phyloP scores from a whole-genome alignment of 2,329 filamentous ascomycete species.

The Beauveria pseudobassiana region DNA sequence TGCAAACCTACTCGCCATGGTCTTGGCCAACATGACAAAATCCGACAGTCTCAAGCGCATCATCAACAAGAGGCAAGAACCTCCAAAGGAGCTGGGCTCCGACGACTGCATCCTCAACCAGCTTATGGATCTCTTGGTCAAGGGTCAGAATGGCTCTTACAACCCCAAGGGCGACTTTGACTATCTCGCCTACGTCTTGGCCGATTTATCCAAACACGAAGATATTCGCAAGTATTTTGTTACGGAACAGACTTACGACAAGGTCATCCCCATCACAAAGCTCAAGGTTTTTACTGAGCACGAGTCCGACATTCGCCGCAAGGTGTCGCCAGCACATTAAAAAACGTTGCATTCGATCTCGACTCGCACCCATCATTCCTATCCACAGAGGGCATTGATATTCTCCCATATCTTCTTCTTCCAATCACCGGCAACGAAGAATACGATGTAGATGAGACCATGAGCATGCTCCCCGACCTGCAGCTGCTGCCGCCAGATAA shows the following conservation, averaged over 20 bases:
- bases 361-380: constrained; percentile 64
- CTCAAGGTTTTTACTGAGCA: constrained; percentile 93
- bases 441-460: constrained; percentile 77
- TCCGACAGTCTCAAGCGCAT: constrained; percentile 64
- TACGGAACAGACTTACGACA: constrained; percentile 66
- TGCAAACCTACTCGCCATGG: constrained; percentile 80
- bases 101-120: constrained; percentile 77
- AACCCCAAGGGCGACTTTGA: constrained; percentile 85
- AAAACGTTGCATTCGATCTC: constrained; percentile 84
- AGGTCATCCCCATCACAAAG: constrained; percentile 82
- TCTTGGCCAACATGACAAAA: constrained; percentile 87
- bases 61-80: constrained; percentile 57
- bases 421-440: constrained; percentile 85
- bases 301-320: constrained; percentile 70
- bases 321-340: constrained; percentile 94
- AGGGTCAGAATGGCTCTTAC: constrained; percentile 72
- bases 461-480: constrained; percentile 81
- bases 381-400: constrained; percentile 63
- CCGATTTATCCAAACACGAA: constrained; percentile 78
- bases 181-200: constrained; percentile 90
- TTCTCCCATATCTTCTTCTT: constrained; percentile 81
- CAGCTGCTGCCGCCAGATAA: constrained; percentile 89
- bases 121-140: constrained; percentile 91
- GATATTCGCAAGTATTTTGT: constrained; percentile 71
- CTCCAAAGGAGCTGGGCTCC: constrained; percentile 63